Percentiles rank a stretch among this genome's conserved stretches.
phyloP scores from a whole-genome alignment of 768 basidiomycete species.

The Coprinellus aureogranulatus region DNA sequence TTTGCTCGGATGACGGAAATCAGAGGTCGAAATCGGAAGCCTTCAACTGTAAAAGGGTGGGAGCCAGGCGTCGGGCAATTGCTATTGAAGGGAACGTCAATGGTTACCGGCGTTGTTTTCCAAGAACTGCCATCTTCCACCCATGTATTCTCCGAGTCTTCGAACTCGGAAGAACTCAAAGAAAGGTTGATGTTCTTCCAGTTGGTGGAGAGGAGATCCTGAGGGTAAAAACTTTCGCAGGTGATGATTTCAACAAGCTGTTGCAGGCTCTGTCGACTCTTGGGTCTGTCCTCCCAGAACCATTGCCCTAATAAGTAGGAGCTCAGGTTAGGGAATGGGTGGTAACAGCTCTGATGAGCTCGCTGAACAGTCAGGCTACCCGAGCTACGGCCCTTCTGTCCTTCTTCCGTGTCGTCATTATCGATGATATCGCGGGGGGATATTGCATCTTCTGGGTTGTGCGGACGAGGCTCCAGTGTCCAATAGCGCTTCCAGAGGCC shows the following conservation, averaged over 20 bases:
- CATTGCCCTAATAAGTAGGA: background rate
- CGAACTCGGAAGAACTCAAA: background rate
- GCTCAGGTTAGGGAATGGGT: background rate
- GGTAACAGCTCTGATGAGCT: no score
- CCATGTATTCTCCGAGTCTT: background rate
- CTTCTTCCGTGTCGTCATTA: no score
- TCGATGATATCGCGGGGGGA: no score
- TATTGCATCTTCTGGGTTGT: slow-evolving; percentile 33
- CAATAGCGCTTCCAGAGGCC: background rate
- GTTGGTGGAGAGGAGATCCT: background rate
- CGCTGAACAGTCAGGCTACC: no score
- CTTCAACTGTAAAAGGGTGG: background rate
- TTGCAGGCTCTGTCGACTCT: background rate
- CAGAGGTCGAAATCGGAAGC: background rate
- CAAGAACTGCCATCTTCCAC: background rate
- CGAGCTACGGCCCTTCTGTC: no score
- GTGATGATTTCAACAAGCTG: background rate
- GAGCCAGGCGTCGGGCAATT: background rate
- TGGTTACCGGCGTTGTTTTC: background rate
- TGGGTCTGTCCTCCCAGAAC: background rate
- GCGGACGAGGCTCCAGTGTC: background rate
- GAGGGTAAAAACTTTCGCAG: background rate
- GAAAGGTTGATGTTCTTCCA: background rate
- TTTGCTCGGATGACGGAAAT: background rate
- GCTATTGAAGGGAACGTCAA: background rate